Conservation (phyloP, 805 yeast genomes). For the Candida chauliodis region DNA sequence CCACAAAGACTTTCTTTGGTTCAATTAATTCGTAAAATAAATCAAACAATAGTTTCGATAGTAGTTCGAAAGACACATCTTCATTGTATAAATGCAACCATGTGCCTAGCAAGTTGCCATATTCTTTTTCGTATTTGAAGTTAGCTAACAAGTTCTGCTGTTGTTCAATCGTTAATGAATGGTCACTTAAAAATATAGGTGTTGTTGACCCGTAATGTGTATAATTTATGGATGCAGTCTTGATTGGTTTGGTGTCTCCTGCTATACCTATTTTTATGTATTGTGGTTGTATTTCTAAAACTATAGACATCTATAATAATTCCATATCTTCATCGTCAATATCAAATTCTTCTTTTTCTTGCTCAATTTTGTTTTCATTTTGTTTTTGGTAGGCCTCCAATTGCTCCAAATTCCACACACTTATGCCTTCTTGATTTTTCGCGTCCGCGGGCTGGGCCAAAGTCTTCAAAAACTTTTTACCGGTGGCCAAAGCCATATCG, state of each 20-base stretch:
- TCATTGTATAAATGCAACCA: conserved; percentile 10
- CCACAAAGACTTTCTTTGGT: conserved; percentile 19
- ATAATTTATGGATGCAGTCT: conserved; percentile 7
- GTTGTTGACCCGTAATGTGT: not conserved
- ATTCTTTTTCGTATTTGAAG: conserved; percentile 5
- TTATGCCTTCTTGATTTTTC: conserved; percentile 88
- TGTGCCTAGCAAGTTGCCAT: conserved; percentile 5
- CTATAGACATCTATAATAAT: conserved; percentile 18
- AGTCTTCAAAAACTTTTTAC: conserved; percentile 85
- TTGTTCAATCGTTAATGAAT: conserved; percentile 17
- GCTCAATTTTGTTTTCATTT: conserved; percentile 31
- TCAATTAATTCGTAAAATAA: conserved; percentile 10
- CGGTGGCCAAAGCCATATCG: conserved; percentile 95
- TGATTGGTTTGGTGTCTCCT: conserved; percentile 20
- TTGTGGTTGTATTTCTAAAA: conserved; percentile 15
- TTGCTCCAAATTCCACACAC: conserved; percentile 85
- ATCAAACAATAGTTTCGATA: conserved; percentile 13
- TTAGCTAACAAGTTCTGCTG: conserved; percentile 3
- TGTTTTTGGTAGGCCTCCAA: conserved; percentile 55
- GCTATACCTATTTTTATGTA: conserved; percentile 22
- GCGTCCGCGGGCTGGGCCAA: conserved; percentile 93
- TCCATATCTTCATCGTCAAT: conserved; percentile 46
- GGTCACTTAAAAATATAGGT: conserved; percentile 21
- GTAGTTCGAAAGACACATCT: not conserved
- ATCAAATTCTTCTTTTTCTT: conserved; percentile 22